phyloP scores from a whole-genome alignment of 2,329 filamentous ascomycete genomes.

The Fusarium multiceps region DNA sequence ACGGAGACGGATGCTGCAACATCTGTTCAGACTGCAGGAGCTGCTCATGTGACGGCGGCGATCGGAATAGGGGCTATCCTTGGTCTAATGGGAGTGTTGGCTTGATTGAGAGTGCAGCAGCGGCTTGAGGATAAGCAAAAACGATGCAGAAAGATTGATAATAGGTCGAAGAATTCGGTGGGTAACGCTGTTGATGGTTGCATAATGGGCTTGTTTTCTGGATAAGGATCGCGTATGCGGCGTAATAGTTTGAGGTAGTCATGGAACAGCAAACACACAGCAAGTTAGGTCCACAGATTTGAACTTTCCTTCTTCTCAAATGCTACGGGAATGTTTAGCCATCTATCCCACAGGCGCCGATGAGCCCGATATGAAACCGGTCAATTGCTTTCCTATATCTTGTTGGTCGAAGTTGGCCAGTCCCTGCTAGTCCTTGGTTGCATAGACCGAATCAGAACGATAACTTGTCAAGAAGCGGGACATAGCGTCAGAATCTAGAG shows the following conservation, averaged over 20 bases:
- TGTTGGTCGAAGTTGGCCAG: conserved; percentile 6
- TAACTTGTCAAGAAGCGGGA: neutral
- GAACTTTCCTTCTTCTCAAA: neutral
- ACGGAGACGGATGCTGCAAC: conserved; percentile 22
- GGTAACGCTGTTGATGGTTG: conserved; percentile 18
- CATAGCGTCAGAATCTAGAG: neutral
- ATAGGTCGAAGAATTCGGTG: conserved; percentile 15
- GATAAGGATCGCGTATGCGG: conserved; percentile 9
- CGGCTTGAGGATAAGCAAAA: neutral
- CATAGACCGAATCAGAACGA: neutral
- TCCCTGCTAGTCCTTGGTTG: conserved; percentile 6
- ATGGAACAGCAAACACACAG: conserved; percentile 21
- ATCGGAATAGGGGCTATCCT: conserved; percentile 42
- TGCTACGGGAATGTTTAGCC: neutral
- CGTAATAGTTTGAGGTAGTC: conserved; percentile 13
- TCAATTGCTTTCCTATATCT: neutral
- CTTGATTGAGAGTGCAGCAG: conserved; percentile 11
- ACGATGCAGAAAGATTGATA: conserved; percentile 17
- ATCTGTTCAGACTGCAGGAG: conserved; percentile 40
- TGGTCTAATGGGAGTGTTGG: conserved; percentile 42
- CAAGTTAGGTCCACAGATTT: conserved; percentile 16
- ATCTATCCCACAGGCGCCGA: conserved; percentile 8
- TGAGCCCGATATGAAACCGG: neutral
- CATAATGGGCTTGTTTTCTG: conserved; percentile 36
- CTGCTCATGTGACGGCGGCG: conserved; percentile 34